These are phyloP conservation scores for Tylopilus sp. DNA, from an alignment of 768 basidiomycete species.

Conservation along the genomic window DNA sequence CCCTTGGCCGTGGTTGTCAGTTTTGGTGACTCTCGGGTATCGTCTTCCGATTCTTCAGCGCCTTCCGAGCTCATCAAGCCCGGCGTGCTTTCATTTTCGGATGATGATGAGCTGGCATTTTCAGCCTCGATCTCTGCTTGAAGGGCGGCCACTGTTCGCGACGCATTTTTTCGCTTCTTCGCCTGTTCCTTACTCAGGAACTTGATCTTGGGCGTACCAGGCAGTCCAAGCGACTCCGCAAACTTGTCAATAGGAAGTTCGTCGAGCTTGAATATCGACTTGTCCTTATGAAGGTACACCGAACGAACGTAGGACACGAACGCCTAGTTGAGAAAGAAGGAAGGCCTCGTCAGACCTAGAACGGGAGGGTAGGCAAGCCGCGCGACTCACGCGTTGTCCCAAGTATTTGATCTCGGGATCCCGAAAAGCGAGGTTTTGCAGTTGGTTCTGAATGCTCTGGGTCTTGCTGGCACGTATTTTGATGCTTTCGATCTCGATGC, in stretches of 20 bases:
- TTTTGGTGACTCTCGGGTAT: background rate
- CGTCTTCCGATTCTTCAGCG: conserved; percentile 27
- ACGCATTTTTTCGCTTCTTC: conserved; percentile 75
- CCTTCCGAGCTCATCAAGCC: conserved; percentile 20
- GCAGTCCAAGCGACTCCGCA: conserved; percentile 87
- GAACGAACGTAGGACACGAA: conserved; percentile 96
- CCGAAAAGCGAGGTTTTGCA: conserved; percentile 91
- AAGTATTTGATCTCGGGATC: conserved; percentile 97
- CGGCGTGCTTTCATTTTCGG: conserved; percentile 17
- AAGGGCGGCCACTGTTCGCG: conserved; percentile 41
- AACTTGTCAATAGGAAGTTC: conserved; percentile 80
- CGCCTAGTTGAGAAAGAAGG: conserved; percentile 60
- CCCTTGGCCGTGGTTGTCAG: background rate
- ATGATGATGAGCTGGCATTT: conserved; percentile 9
- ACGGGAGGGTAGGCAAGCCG: background rate
- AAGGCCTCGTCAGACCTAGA: background rate
- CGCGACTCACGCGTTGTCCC: conserved; percentile 73
- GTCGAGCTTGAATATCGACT: conserved; percentile 83
- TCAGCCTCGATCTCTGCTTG: conserved; percentile 30
- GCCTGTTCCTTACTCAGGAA: conserved; percentile 67
- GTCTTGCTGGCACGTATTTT: conserved; percentile 89
- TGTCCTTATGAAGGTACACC: conserved; percentile 90
- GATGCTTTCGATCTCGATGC: conserved; percentile 69
- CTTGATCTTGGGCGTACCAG: conserved; percentile 95
- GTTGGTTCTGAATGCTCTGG: conserved; percentile 76